Evolutionary conservation across 495 filamentous ascomycete species (phyloP), one percentile per base, ranked within the genome.

Genomic region (Penicillium riverlandense): DNA sequence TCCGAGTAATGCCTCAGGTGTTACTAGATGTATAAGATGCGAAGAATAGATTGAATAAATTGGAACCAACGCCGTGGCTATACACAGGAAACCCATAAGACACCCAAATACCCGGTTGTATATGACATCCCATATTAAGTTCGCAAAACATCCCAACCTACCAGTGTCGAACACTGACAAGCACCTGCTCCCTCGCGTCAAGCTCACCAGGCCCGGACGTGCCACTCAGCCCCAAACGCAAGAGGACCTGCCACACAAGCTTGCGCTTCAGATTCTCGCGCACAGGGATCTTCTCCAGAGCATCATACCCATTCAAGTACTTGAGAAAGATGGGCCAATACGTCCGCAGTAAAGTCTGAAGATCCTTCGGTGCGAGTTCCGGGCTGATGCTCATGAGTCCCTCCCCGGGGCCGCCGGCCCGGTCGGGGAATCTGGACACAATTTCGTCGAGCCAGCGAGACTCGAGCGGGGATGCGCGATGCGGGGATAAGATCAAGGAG

Each of bases 241-340:
- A 62, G 7, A 74, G 62, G n/a, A 91, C 63, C 47, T 74, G 78
- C 76, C 82, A 86, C 11, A 86, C 83, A 47, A 82, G 78, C 66
- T 90, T 94, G 36, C 90, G 71, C 69, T 90, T 94, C 66, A 95
- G 71, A 8, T 80, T 82, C 68, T 97, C 90, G 31, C 80, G 73
- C 9, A 89, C 74, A 0, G 80, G 74, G 55, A 97, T 86, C 60
- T 90, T 84, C 69, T 98, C 92, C 33, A 98, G 65, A 6, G 91
- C 88, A 60, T 87, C 80, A 36, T 74, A 71, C 1, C 92, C 92
- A 63, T 97, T 90, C 49, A 96, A 87, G 62, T 96, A 94, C 59
- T 85, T 85, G 52, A 83, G 48, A 38, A 80, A 67, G 7, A 58
- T 62, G 6, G 76, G 75, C 73, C 78, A 80, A 27, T 71, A 62